Evolutionary conservation across 164 flowering plant genomes (phyloP), one percentile per base, ranked within the genome.

Genomic region (Nelumbo lutea): DNA sequence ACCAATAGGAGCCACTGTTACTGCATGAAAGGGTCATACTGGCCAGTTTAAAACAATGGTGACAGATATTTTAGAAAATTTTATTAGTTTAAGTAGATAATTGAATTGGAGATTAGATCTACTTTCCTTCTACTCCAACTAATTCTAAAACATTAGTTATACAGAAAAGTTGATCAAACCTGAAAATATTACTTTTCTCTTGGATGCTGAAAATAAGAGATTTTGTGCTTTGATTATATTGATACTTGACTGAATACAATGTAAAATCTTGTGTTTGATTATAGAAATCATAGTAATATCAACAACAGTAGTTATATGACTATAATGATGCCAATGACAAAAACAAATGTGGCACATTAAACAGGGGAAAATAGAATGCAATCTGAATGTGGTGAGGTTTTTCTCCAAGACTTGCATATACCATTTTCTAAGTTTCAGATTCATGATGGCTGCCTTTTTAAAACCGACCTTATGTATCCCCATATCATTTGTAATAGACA

Each of bases 1-100:
- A 50, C 45, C 73, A 41, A 59, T 61, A 8, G 61, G 40, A 59
- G n/a, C 50, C 45, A 40, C 43, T 60, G 64, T 11, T 61, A 61
- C 57, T 7, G 9, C 39, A 61, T 62, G 51, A 42, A 61, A 62
- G 4, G 51, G 48, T 27, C 27, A 27, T 15, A 52, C 40, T 61
- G 44, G n/a, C 1, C 42, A 69, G 9, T 61, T 3, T 1, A 61
- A 41, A 60, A 13, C 14, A 9, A 46, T 46, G 27, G 27, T 53
- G 0, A 4, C 57, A 53, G 3, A 53, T 46, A 27, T 51, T 51
- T 2, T 51, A 51, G 55, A 4, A 51, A 51, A 51, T 53, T 53
- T 27, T 15, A 53, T 9, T 11, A 15, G 14, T 9, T 53, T 53
- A 11, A 14, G 3, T 53, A 15, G 57, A 11, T 53, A 53, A 53